phyloP scores from a whole-genome alignment of 1,139 yeast species.

The Yamadazyma atlantica region DNA sequence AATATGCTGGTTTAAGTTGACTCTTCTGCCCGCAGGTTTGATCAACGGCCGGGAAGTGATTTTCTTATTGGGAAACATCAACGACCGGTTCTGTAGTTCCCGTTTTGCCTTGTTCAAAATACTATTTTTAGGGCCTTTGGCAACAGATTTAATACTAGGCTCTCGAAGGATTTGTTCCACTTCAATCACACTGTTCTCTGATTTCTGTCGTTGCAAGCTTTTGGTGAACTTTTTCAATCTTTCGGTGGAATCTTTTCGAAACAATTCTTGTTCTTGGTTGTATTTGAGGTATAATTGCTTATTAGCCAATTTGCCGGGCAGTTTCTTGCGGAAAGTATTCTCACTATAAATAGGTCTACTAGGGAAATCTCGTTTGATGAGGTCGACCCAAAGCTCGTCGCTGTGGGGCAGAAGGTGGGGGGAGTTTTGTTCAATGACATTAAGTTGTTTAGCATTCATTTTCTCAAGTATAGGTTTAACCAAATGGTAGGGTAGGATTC shows the following conservation, averaged over 20 bases:
- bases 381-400: slow-evolving; percentile 50
- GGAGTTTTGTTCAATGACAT: slow-evolving; percentile 42
- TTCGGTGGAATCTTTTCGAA: slow-evolving; percentile 51
- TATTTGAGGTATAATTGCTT: slow-evolving; percentile 44
- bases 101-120: slow-evolving; percentile 37
- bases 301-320: slow-evolving; percentile 30
- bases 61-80: slow-evolving; percentile 28
- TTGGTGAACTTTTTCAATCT: slow-evolving; percentile 47
- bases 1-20: background rate
- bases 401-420: slow-evolving; percentile 47
- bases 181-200: slow-evolving; percentile 45
- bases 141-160: slow-evolving; percentile 29
- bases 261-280: slow-evolving; percentile 41
- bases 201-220: slow-evolving; percentile 41
- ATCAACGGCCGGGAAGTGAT: background rate
- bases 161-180: slow-evolving; percentile 39
- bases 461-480: slow-evolving; percentile 42
- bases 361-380: slow-evolving; percentile 51
- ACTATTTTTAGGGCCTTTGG: slow-evolving; percentile 21
- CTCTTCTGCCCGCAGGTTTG: background rate
- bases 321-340: slow-evolving; percentile 8
- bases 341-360: slow-evolving; percentile 27
- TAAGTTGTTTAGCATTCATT: slow-evolving; percentile 49
- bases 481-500: slow-evolving; percentile 50
- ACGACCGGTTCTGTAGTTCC: slow-evolving; percentile 32